Base-by-base conservation (phyloP, 2,329 filamentous ascomycete genomes). In the Fusarium equiseti region DNA sequence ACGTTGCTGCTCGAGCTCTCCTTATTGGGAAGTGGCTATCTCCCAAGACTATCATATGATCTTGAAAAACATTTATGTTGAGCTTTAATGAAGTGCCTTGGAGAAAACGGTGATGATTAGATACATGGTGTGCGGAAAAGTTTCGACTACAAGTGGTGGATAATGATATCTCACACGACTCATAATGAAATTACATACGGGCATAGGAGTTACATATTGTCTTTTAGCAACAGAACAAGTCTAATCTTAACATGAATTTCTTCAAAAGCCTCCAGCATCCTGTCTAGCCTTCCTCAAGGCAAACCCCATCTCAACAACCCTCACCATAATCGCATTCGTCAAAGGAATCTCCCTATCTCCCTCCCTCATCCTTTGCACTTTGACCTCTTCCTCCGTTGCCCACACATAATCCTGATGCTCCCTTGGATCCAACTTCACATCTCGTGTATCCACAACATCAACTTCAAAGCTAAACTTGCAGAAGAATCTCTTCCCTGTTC, bases 391-490 rank as follows among this genome's bases (percentile, higher is more conserved):
- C 75, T 82, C 79, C 1, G 76, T 76, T 12, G 78, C 81, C 82
- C 82, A 83, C 13, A 79, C 71, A 57, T 66, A 83, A 22, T 76
- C 77, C 73, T 80, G 77, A 66, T 83, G 82, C 76, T 83, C 82
- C n/a, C 79, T 75, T 4, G 80, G 78, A 59, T 84, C 81, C 42
- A 81, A 69, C 64, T 59, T 75, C 26, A 83, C 80, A 9, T 70
- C 68, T 13, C 38, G 64, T 11, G 63, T 64, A 24, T 42, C 44
- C 38, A 57, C 68, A 11, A 81, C 81, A 32, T 79, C 77, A 2
- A 81, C 76, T 75, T 81, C 79, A 31, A 83, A 83, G 12, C 73
- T 76, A 27, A 82, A 77, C 65, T 76, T 76, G 56, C 74, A 77
- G 27, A 71, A 77, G 29, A 80, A 63, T 44, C 61, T 68, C 48